Evolutionary conservation across 495 filamentous ascomycete species (phyloP), one percentile per base, ranked within the genome.

Genomic region (Penicillium riverlandense): DNA sequence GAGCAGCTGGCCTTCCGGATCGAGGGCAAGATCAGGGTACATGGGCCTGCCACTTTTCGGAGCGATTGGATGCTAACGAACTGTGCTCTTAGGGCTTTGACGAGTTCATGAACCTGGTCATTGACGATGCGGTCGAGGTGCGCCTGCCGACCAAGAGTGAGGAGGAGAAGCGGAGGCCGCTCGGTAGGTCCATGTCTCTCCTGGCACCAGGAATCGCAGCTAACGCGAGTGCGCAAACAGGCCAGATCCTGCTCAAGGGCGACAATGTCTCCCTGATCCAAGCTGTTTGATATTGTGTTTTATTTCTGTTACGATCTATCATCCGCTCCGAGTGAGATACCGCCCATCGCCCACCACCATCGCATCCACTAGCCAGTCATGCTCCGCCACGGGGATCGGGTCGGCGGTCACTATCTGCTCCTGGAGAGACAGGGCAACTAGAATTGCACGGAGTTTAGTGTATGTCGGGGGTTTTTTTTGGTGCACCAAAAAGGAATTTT

Each of bases 61-160:
- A 96, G 97, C 61, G 86, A 96, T 59, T 94, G 92, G 15, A 94
- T 89, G 66, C 94, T 98, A 52, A 77, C 89, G 57, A 91, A 96
- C 59, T 35, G 39, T 46, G 16, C 8, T 34, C 2, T 13, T 57
- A 94, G 85, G 90, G 89, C 29, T 98, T 95, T 51, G 92, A 98
- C 64, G 92, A 98, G 63, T 98, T 96, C 68, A 97, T 98, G 94
- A 98, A 98, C 66, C 75, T 98, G 35, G 92, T 97, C 29, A 78
- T 97, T 40, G 91, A 96, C 58, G 88, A 98, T 56, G 92, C 92
- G 31, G 79, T 95, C 43, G 92, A 97, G 66, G 88, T 98, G 32
- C 87, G 85, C 65, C 76, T 84, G 59, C 74, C 86, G 41, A 86
- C 84, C 41, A 95, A 95, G 71, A 81, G 77, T 9, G 82, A 86